Base-by-base conservation (phyloP, 208 protist genomes). In the Wallacemonas collosoma region DNA sequence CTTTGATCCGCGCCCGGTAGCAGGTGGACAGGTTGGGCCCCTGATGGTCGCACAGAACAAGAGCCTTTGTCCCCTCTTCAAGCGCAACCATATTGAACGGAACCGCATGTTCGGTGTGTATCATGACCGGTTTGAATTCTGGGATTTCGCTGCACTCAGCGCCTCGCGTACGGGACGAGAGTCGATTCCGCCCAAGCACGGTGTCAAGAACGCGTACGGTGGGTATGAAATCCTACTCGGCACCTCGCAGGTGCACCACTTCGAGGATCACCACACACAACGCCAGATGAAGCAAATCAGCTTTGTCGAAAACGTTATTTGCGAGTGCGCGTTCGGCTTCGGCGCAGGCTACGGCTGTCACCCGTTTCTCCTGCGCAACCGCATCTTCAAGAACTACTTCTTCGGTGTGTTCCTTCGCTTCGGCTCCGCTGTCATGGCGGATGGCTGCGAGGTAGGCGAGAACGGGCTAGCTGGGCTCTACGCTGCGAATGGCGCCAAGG, bases 61-160 rank as follows among this genome's bases (percentile, higher is more conserved):
- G 61, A 79, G 64, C 5, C 72, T 84, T 3, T 87, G 79, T 54
- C 83, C 88, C 48, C 51, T 79, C 47, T 94, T 96, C 57, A 43
- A 58, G 38, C 64, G 77, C 39, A 96, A 96, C 65, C 67, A 40
- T 1, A 96, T 96, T 61, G 75, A 70, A 1, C 76, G 80, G 11
- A 96, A 94, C 68, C 86, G 88, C 2, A 58, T 93, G 43, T 93
- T 81, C 83, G 91, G 91, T n/a, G 80, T 96, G 14, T 94, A 85
- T 78, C 81, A 89, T 73, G 91, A 96, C 55, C 77, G 78, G n/a
- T 88, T 91, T 53, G 86, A 89, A 51, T 79, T 86, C 73, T 85
- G 83, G 76, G 78, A 91, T 67, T 61, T 92, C 12, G 75, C 68
- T 9, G 64, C 75, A 17, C 64, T 77, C 26, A 62, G 76, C 14